Conservation (phyloP, 192 early-diverging fungal genomes). For the Coemansia nantahalensis region DNA sequence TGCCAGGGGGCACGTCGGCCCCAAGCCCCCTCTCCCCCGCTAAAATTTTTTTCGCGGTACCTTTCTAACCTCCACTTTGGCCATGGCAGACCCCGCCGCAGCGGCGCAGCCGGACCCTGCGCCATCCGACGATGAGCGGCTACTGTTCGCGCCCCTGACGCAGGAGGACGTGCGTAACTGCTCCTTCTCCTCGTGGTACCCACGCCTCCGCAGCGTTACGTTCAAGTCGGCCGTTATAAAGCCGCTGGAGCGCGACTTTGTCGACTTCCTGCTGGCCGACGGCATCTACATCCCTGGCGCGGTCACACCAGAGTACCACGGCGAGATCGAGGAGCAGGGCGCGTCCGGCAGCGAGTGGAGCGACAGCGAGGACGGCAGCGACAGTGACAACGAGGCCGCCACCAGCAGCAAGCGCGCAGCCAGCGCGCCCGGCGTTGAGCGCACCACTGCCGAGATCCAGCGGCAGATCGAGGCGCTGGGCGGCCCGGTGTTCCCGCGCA, state of each 20-base stretch:
- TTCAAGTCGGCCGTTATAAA: constrained; percentile 72
- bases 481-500: constrained; percentile 86
- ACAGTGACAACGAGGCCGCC: constrained; percentile 38
- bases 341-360: constrained; percentile 2
- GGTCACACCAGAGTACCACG: constrained; percentile 26
- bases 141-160: constrained; percentile 58
- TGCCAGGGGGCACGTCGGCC: too few species aligned
- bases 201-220: constrained; percentile 58
- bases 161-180: constrained; percentile 67
- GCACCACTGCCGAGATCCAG: constrained; percentile 52
- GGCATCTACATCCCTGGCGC: constrained; percentile 77
- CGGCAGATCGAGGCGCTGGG: constrained; percentile 68
- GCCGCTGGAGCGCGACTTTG: constrained; percentile 71
- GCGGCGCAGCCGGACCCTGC: too few species aligned
- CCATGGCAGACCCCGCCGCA: too few species aligned
- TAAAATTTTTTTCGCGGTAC: too few species aligned
- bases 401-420: not conserved
- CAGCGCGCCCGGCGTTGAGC: constrained; percentile 3
- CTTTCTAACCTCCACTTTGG: too few species aligned
- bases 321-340: constrained; percentile 25
- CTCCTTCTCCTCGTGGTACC: constrained; percentile 78
- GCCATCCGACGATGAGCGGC: constrained; percentile 5
- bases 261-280: constrained; percentile 83
- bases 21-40: too few species aligned
- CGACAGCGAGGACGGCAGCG: constrained; percentile 16